A percentile compares a stretch with the other conserved stretches of the same genome.
phyloP scores from a whole-genome alignment of 345 rosid genomes.

The Psidium guajava region DNA sequence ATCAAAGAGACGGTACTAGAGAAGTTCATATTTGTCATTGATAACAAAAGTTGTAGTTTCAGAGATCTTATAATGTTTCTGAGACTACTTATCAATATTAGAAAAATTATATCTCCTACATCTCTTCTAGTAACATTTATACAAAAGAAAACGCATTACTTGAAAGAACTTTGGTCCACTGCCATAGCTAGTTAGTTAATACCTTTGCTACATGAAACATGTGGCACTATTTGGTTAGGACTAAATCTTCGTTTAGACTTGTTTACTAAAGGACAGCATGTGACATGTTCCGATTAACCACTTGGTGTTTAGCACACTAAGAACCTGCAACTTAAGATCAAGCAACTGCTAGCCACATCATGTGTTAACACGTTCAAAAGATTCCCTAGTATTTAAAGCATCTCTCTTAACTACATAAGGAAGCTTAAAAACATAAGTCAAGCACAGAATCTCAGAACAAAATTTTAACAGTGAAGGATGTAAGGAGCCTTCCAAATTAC shows the following conservation, averaged over 20 bases:
- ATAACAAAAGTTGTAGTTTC: neutral
- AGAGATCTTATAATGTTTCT: neutral
- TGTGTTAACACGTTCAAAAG: neutral
- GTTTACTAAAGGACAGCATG: neutral
- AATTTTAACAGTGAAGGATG: neutral
- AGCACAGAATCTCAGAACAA: neutral
- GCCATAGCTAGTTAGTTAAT: neutral
- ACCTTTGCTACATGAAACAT: neutral
- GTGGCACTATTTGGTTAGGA: neutral
- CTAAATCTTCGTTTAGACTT: neutral
- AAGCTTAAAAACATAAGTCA: neutral
- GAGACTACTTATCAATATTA: neutral
- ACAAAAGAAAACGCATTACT: neutral
- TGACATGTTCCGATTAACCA: neutral
- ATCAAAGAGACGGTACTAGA: neutral
- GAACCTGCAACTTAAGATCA: neutral
- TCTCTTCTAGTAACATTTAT: neutral
- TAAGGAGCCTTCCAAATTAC: constrained; percentile 14
- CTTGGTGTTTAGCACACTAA: neutral
- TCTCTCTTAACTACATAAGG: neutral
- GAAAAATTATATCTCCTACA: neutral
- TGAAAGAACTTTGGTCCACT: neutral
- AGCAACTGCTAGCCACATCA: neutral
- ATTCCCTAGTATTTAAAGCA: neutral
- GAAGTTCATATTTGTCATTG: neutral